Evolutionary conservation across 2,329 filamentous ascomycete species (phyloP).

Genomic region (Malbranchea zuffiana): DNA sequence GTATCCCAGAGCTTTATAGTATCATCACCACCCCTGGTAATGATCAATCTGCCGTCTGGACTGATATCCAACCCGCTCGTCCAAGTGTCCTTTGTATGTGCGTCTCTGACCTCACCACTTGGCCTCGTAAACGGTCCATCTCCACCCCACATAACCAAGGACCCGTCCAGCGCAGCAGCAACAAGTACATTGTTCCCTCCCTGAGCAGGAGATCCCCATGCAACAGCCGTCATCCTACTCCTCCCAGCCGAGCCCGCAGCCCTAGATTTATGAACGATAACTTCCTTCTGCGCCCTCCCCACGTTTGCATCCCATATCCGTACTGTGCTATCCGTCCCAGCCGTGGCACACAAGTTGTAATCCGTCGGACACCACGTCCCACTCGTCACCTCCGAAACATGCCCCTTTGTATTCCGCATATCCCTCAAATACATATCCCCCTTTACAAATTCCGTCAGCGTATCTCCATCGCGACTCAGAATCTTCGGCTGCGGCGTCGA

Average conservation of each 20-base stretch:
- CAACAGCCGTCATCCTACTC: slow-evolving; percentile 85
- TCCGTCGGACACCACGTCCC: slow-evolving; percentile 87
- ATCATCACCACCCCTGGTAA: slow-evolving; percentile 83
- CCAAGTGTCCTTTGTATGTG: slow-evolving; percentile 76
- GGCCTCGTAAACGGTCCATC: slow-evolving; percentile 78
- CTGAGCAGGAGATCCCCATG: slow-evolving; percentile 67
- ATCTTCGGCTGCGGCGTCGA: slow-evolving; percentile 86
- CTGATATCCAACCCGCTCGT: slow-evolving; percentile 88
- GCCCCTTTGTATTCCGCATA: slow-evolving; percentile 95
- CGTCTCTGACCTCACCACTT: slow-evolving; percentile 69
- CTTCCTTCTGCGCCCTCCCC: slow-evolving; percentile 77
- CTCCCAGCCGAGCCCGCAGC: slow-evolving; percentile 79
- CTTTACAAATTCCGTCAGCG: slow-evolving; percentile 80
- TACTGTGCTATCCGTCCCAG: slow-evolving; percentile 87
- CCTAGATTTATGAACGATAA: slow-evolving; percentile 91
- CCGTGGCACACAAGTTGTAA: slow-evolving; percentile 74
- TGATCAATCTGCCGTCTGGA: slow-evolving; percentile 75
- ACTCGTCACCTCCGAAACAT: slow-evolving; percentile 81
- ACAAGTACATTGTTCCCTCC: slow-evolving; percentile 72
- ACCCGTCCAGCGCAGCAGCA: slow-evolving; percentile 76
- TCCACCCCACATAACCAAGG: slow-evolving; percentile 81
- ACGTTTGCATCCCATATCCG: slow-evolving; percentile 96
- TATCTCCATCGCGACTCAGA: slow-evolving; percentile 76
- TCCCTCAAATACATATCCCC: slow-evolving; percentile 97
- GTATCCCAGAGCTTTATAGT: slow-evolving; percentile 95